Percentiles rank a stretch among this genome's conserved stretches.
These are phyloP conservation scores for Pseudomonodictys pantanalensis DNA, from an alignment of 495 filamentous ascomycete species.

Conservation along the genomic window DNA sequence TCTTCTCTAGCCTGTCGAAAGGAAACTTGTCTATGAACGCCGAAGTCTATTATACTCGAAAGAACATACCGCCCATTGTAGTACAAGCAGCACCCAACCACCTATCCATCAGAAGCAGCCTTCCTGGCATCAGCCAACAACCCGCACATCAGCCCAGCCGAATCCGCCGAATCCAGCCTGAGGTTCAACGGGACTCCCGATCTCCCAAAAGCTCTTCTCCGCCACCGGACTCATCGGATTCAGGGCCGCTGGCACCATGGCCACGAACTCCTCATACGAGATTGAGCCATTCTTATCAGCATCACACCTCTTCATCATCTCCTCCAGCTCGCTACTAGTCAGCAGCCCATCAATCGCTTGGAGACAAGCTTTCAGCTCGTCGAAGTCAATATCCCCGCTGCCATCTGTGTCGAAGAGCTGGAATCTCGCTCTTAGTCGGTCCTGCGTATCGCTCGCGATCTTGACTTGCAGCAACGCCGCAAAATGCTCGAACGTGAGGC, in stretches of 20 bases:
- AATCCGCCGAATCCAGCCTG: neutral
- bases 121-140: neutral
- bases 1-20: too few relatives aligned
- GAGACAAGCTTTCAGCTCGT: slow-evolving; percentile 10
- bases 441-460: slow-evolving; percentile 7
- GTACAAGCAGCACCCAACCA: too few relatives aligned
- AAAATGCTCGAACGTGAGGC: slow-evolving; percentile 18
- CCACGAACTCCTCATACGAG: slow-evolving; percentile 19
- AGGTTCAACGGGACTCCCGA: slow-evolving; percentile 8
- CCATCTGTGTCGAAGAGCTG: slow-evolving; percentile 14
- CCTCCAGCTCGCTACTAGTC: slow-evolving; percentile 6
- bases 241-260: slow-evolving; percentile 11
- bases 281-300: slow-evolving; percentile 7
- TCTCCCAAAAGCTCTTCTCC: slow-evolving; percentile 8
- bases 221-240: neutral
- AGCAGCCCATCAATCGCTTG: slow-evolving; percentile 13
- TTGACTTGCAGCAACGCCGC: slow-evolving; percentile 14
- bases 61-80: too few relatives aligned
- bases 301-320: slow-evolving; percentile 22
- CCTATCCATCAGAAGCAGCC: neutral
- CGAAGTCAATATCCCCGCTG: slow-evolving; percentile 14
- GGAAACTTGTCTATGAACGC: too few relatives aligned
- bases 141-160: neutral
- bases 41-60: too few relatives aligned
- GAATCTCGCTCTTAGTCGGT: slow-evolving; percentile 6